A percentile compares a stretch with the other conserved stretches of the same genome.
These are phyloP conservation scores for Strigomonas culicis DNA, from an alignment of 208 protist genomes.

Conservation along the genomic window DNA sequence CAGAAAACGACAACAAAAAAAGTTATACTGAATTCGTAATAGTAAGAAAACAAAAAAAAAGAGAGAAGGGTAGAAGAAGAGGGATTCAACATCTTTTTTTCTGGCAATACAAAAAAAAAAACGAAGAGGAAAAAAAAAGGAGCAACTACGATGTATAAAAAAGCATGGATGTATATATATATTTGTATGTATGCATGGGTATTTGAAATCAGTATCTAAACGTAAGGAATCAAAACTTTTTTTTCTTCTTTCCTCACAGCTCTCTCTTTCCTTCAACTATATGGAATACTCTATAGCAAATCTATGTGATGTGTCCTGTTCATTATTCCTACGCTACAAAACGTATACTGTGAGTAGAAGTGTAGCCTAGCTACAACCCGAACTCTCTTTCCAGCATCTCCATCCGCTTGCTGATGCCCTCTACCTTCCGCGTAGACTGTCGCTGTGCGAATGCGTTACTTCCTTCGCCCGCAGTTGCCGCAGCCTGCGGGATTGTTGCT, in stretches of 20 bases:
- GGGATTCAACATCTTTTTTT: background rate
- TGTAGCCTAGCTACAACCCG: background rate
- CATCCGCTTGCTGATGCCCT: constrained; percentile 37
- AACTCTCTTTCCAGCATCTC: constrained; percentile 41
- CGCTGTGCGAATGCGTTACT: constrained; percentile 17
- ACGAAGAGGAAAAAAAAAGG: constrained; percentile 11
- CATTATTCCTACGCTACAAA: constrained; percentile 1
- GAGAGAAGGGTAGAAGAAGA: background rate
- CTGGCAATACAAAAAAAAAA: background rate
- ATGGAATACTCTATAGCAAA: background rate
- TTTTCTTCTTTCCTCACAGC: no score
- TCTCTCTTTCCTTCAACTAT: background rate
- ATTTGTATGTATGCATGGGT: background rate
- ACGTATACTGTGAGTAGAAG: no score
- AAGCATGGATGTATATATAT: constrained; percentile 3
- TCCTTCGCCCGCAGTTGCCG: background rate
- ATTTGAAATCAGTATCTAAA: no score
- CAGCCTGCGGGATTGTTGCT: background rate
- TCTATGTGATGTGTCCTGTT: constrained; percentile 4
- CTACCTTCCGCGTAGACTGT: constrained; percentile 18
- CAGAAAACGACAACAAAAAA: constrained; percentile 8
- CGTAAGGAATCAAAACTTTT: no score
- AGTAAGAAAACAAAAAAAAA: no score
- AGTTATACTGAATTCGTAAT: no score
- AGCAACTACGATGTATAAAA: constrained; percentile 2